These are phyloP conservation scores for Pythium guiyangense DNA, from an alignment of 352 stramenopile species.

Conservation along the genomic window DNA sequence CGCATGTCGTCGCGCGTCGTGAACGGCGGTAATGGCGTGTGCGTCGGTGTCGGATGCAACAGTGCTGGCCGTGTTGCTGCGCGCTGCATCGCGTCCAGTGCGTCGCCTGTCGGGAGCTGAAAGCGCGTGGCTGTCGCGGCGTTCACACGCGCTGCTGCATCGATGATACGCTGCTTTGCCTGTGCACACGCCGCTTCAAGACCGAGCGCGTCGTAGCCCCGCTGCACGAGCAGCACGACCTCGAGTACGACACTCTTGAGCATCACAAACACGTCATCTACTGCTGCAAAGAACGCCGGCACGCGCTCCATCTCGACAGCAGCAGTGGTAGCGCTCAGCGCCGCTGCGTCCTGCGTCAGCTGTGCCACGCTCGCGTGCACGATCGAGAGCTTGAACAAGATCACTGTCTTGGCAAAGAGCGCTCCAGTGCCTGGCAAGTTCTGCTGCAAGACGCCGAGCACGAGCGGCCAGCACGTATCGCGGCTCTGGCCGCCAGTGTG, in stretches of 20 bases:
- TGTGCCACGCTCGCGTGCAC: too few relatives aligned
- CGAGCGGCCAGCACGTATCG: slow-evolving; percentile 54
- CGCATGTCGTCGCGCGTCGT: too few relatives aligned
- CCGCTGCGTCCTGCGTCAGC: neutral
- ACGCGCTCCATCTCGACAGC: neutral
- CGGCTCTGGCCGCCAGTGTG: slow-evolving; percentile 38
- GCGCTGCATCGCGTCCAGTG: too few relatives aligned
- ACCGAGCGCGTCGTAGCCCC: slow-evolving; percentile 1
- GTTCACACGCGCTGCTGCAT: neutral
- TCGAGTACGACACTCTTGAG: slow-evolving; percentile 7
- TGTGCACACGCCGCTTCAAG: neutral
- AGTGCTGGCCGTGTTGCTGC: too few relatives aligned
- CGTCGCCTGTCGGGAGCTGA: too few relatives aligned
- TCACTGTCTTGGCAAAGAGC: slow-evolving; percentile 32
- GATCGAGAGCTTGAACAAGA: slow-evolving; percentile 20
- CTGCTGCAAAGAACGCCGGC: slow-evolving; percentile 1
- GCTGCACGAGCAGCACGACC: neutral
- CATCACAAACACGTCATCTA: slow-evolving; percentile 17
- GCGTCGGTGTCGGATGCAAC: neutral
- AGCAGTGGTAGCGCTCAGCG: neutral
- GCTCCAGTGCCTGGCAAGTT: slow-evolving; percentile 25
- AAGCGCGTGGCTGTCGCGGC: neutral
- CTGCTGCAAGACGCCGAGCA: slow-evolving; percentile 26
- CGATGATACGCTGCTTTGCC: neutral
- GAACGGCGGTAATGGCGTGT: neutral